Evolutionary conservation across 495 filamentous ascomycete genomes (phyloP), one percentile per base, ranked within the genome.

Genomic region (Penicillium mononematosum): DNA sequence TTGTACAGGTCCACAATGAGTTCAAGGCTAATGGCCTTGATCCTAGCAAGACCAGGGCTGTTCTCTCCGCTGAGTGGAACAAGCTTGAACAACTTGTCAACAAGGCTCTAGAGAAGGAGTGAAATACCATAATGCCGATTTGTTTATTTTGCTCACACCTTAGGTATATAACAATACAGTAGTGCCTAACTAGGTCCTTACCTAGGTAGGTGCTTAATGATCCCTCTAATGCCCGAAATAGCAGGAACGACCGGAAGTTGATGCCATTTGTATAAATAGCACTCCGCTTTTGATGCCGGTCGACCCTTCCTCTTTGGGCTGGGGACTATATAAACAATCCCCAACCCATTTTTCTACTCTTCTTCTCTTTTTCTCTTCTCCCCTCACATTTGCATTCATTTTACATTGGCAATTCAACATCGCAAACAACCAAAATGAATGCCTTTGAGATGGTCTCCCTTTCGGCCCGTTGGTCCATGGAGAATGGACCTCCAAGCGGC

Each of bases 41-140:
- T 61, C 66, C 70, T 20, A 68, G 58, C 45, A 55, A 52, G 3
- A 61, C 65, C 43, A 65, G 51, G 41, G 57, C 53, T 7, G 31
- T 65, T 46, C 62, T 77, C 14, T 50, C 45, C 53, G 58, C 42
- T 25, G 71, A 76, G 57, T 77, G 71, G 75, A 57, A 55, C 39
- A 78, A 74, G 60, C 27, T 79, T 32, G 73, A 67, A 52, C 56
- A 31, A 27, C 14, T 73, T 50, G 65, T 75, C 20, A 58, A 64
- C 25, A 31, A 38, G 34, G 68, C 61, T n/a, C 22, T 78, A 32
- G 63, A 63, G 25, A 50, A 42, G 46, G 65, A 73, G 44, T 70
- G 44, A 52, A 44, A 2, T 48, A 20, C 8, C 3, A 8, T 24
- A 4, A 3, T 19, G 8, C 17, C 42, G 7, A 12, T 10, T 32